Evolutionary conservation across 2,329 filamentous ascomycete genomes (phyloP), one percentile per base, ranked within the genome.

Genomic region (Trematosphaeria pertusa): DNA sequence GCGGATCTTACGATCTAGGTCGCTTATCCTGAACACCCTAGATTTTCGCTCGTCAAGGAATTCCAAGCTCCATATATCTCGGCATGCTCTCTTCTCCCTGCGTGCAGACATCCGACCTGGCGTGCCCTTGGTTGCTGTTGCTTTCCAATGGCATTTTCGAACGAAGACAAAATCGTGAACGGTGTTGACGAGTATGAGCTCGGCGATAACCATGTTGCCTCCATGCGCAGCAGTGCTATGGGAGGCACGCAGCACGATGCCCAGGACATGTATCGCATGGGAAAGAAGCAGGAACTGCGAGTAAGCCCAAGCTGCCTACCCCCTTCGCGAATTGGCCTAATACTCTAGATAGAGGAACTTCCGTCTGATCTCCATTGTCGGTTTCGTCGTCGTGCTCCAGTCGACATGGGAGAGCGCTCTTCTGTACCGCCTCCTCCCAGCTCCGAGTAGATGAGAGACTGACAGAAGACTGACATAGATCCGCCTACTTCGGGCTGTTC

Each of bases 181-280:
- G n/a, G n/a, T n/a, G 22, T 49, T 8, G 54, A 54, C n/a, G 54
- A 57, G 35, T 54, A 48, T 32, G 51, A 54, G 4, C 21, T 49
- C 34, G 43, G 42, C 26, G 46, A 43, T 18, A 39, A 30, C 28
- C 22, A 28, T 32, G 35, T 36, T 8, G 51, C 43, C 11, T 46
- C 37, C 9, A 37, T 50, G 22, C 43, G 50, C 32, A 35, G 39
- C 11, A 33, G 41, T 37, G 43, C 49, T 17, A 22, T 58, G 10
- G 52, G 49, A 18, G 51, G 54, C 8, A 55, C 51, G 21, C 22
- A n/a, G 15, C 9, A 19, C 7, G 9, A 28, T 30, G 2, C 9
- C 3, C 17, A 18, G 5, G n/a, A 22, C 24, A 28, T 28, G 24
- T 28, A 28, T 12, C 24, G 24, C 24, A 28, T 28, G 40, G 40